Conservation (phyloP, 371 early-diverging fungal species). For the Mucor irregularis region DNA sequence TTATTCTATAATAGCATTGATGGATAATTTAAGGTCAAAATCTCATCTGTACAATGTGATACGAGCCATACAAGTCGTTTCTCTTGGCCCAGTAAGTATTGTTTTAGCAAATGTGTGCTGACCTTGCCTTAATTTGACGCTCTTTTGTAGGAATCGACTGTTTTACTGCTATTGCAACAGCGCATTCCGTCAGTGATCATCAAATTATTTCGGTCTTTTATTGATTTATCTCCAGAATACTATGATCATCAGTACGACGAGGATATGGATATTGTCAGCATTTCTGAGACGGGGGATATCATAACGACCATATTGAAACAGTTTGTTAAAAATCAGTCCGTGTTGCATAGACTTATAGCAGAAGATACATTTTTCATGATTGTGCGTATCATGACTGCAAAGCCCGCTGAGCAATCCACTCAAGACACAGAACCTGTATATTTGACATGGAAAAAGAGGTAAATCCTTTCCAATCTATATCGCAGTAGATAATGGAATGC, state of each 20-base stretch:
- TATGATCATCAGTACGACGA: conserved; percentile 9
- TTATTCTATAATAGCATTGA: conserved; percentile 29
- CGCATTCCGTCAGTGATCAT: conserved; percentile 49
- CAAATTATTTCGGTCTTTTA: conserved; percentile 49
- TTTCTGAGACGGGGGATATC: conserved; percentile 29
- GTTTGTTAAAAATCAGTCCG: conserved; percentile 35
- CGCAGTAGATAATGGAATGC: background rate
- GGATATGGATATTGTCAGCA: conserved; percentile 21
- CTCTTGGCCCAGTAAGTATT: conserved; percentile 45
- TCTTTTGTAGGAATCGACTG: conserved; percentile 28
- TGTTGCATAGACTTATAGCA: conserved; percentile 37
- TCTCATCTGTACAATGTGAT: conserved; percentile 42
- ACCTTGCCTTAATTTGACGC: background rate
- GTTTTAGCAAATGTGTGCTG: background rate
- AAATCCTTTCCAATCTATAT: background rate
- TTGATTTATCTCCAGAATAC: conserved; percentile 36
- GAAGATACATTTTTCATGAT: conserved; percentile 51
- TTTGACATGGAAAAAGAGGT: conserved; percentile 35
- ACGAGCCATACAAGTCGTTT: conserved; percentile 34
- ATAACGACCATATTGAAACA: conserved; percentile 38
- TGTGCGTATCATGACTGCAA: conserved; percentile 39
- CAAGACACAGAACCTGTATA: conserved; percentile 20
- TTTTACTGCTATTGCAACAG: conserved; percentile 44
- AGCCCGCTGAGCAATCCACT: conserved; percentile 19
- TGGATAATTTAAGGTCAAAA: conserved; percentile 45